Percentiles rank a stretch among this genome's conserved stretches.
Conservation (phyloP, 129 eudicot genomes). For the Flaveria robusta region DNA sequence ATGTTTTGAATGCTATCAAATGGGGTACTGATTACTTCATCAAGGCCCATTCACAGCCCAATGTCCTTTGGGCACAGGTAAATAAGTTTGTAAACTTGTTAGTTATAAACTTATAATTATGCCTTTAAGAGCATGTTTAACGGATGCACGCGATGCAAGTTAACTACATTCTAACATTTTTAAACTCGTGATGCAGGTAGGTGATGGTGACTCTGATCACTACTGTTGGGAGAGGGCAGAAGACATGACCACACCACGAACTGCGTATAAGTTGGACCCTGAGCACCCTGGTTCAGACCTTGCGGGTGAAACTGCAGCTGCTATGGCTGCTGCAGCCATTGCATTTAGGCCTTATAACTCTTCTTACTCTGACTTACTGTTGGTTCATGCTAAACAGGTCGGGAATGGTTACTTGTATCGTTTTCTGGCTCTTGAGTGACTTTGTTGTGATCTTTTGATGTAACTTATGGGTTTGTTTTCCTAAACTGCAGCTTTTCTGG, state of each 20-base stretch:
- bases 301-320: constrained; percentile 95
- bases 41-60: constrained; percentile 74
- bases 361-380: constrained; percentile 62
- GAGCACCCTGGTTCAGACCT: constrained; percentile 87
- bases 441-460: neutral
- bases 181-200: constrained; percentile 52
- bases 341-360: constrained; percentile 73
- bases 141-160: neutral
- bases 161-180: neutral
- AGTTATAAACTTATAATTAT: no score
- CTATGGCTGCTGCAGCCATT: constrained; percentile 80
- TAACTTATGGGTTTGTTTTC: constrained; percentile 17
- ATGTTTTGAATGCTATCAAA: constrained; percentile 64
- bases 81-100: neutral
- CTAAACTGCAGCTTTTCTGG: constrained; percentile 65
- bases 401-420: neutral
- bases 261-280: constrained; percentile 68
- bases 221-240: constrained; percentile 92
- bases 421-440: constrained; percentile 10
- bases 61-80: constrained; percentile 81
- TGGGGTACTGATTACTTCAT: constrained; percentile 92
- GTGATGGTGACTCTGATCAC: constrained; percentile 89
- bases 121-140: no score
- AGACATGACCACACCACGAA: constrained; percentile 83
- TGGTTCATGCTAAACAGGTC: constrained; percentile 83